phyloP scores from a whole-genome alignment of 2,329 filamentous ascomycete genomes.

The Chrysoporthe cubensis region DNA sequence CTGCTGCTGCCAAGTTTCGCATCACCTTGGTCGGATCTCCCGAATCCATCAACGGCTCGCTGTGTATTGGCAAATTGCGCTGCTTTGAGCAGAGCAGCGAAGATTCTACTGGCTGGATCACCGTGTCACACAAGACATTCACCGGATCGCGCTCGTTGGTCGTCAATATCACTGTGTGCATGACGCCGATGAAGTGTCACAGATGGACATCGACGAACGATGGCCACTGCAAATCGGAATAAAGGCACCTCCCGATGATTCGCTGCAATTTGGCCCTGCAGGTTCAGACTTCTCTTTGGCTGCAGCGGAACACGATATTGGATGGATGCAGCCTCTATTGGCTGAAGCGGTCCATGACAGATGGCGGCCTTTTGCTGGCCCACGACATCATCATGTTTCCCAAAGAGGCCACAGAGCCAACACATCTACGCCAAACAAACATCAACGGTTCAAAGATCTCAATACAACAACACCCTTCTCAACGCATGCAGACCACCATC shows the following conservation, averaged over 20 bases:
- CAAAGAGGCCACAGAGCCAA: conserved; percentile 29
- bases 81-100: not conserved
- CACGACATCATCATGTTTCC: conserved; percentile 31
- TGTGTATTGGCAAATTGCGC: not conserved
- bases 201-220: conserved; percentile 9
- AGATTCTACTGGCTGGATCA: not conserved
- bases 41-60: not conserved
- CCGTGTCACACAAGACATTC: not conserved
- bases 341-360: conserved; percentile 44
- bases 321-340: conserved; percentile 35
- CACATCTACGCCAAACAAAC: conserved; percentile 13
- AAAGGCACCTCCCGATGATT: conserved; percentile 10
- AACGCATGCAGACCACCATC: conserved; percentile 4
- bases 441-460: conserved; percentile 15
- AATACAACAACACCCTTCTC: conserved; percentile 25
- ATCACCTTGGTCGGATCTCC: not conserved
- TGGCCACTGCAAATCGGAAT: conserved; percentile 3
- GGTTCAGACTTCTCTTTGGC: conserved; percentile 16
- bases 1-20: not conserved
- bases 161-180: conserved; percentile 26
- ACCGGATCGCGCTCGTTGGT: conserved; percentile 2
- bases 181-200: conserved; percentile 20
- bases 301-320: conserved; percentile 12
- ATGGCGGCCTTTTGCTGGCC: conserved; percentile 51
- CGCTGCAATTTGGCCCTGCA: conserved; percentile 18